Base-by-base conservation (phyloP, 176 grass and related monocot genomes). In the Oryza longistaminata region DNA sequence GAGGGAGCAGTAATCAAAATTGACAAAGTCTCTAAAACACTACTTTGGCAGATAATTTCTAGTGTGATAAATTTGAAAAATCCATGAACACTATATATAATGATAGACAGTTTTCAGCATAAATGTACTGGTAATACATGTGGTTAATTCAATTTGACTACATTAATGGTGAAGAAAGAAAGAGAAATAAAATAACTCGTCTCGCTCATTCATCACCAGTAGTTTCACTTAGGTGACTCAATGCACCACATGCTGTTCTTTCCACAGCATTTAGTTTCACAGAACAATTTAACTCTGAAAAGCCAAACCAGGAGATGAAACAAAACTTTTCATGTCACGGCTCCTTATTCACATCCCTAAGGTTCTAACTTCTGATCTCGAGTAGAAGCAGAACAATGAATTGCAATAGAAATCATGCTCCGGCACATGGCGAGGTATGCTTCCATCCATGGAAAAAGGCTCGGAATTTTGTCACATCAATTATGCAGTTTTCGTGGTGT, bases 161-260 rank as follows among this genome's bases (percentile, higher is more conserved):
- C 58, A n/a, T 13, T 74, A 83, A 14, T 53, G 14, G 65, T 33
- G 58, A 74, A 21, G 70, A 7, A 64, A 83, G 27, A 48, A 37
- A 43, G 40, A 69, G 19, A 70, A 68, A 65, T 19, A 66, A 39
- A 53, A 26, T 7, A 48, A 27, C 7, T 16, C 64, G 9, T n/a
- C 82, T 66, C 17, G 14, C 73, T 62, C 49, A 76, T 26, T 76
- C 48, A 58, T 17, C 26, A 70, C 45, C 40, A 60, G 78, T 87
- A 46, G 26, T n/a, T 82, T 40, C 40, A 77, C 16, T 71, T 77
- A 77, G 27, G 9, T 5, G 19, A 8, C 37, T 69, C 34, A 75
- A 27, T 44, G 70, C 70, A 75, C 34, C 35, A 40, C 9, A 4
- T 24, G 27, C 60, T 60, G 73, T 45, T 75, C 78, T 53, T 76